Conservation (phyloP, 2,329 filamentous ascomycete genomes). For the Aspergillus latus region DNA sequence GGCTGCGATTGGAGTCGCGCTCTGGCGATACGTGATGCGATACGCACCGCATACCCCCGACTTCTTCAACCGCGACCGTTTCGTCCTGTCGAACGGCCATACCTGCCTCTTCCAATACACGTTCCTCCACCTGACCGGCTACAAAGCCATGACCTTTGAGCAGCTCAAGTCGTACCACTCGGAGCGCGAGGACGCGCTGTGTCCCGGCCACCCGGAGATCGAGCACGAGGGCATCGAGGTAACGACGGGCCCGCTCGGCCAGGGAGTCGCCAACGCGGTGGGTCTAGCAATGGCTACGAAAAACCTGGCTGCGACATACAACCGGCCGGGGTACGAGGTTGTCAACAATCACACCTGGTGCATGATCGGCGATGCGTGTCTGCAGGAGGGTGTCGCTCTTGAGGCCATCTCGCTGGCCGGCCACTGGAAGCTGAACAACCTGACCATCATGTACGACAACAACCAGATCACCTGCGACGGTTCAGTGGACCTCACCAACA, state of each 20-base stretch:
- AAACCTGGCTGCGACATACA: conserved; percentile 56
- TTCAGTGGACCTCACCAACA: conserved; percentile 54
- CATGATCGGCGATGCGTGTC: conserved; percentile 59
- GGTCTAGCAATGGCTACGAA: conserved; percentile 60
- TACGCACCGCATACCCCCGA: conserved; percentile 41
- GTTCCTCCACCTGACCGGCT: conserved; percentile 35
- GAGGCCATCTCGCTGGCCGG: conserved; percentile 59
- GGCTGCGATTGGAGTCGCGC: conserved; percentile 46
- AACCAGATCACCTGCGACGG: conserved; percentile 63
- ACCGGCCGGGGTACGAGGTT: conserved; percentile 50
- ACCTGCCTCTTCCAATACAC: conserved; percentile 36
- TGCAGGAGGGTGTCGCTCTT: conserved; percentile 59
- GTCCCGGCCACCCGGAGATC: conserved; percentile 53
- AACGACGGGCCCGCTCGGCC: conserved; percentile 60
- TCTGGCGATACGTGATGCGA: conserved; percentile 47
- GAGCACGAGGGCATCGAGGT: conserved; percentile 59
- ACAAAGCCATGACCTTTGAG: conserved; percentile 34
- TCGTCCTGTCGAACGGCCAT: conserved; percentile 47
- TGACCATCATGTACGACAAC: conserved; percentile 61
- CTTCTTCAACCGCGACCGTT: conserved; percentile 47
- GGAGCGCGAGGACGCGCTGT: conserved; percentile 29
- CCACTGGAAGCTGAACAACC: conserved; percentile 56
- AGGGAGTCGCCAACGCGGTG: conserved; percentile 62
- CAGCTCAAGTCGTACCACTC: conserved; percentile 38
- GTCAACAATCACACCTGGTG: conserved; percentile 57